Conservation (phyloP, 306 rosid genomes). For the Alnus rubra region DNA sequence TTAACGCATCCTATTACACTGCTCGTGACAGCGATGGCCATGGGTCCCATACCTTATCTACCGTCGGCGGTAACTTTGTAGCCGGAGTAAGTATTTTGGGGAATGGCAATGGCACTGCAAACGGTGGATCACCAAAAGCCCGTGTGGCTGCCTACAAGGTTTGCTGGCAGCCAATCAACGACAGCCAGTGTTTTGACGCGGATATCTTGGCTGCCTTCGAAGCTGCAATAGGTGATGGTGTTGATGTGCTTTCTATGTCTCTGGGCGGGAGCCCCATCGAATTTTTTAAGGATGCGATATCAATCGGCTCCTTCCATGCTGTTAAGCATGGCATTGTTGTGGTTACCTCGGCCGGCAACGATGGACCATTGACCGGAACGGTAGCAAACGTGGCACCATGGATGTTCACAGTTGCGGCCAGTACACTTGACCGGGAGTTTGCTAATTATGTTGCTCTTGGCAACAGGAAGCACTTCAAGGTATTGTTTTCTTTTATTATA, state of each 20-base stretch:
- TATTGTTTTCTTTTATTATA: background rate
- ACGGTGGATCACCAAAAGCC: conserved; percentile 88
- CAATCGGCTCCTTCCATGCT: conserved; percentile 69
- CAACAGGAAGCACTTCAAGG: background rate
- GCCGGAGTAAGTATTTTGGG: conserved; percentile 47
- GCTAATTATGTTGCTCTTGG: conserved; percentile 48
- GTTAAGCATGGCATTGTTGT: conserved; percentile 38
- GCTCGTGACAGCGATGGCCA: conserved; percentile 70
- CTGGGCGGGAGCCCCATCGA: conserved; percentile 27
- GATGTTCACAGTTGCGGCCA: conserved; percentile 73
- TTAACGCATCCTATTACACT: conserved; percentile 11
- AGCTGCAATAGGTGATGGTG: conserved; percentile 70
- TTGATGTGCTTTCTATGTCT: conserved; percentile 57
- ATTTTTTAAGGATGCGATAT: conserved; percentile 26
- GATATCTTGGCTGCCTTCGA: conserved; percentile 67
- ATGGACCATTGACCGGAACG: conserved; percentile 48
- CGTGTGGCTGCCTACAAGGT: conserved; percentile 79
- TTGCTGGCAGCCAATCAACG: conserved; percentile 51
- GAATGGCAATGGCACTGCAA: conserved; percentile 68
- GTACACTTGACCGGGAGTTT: conserved; percentile 57
- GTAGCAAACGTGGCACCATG: conserved; percentile 66
- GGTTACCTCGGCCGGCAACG: conserved; percentile 62
- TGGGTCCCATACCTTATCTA: conserved; percentile 87
- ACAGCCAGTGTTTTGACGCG: conserved; percentile 44
- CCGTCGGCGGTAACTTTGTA: conserved; percentile 73